phyloP scores from a whole-genome alignment of 306 rosid species.

The Ormosia emarginata region DNA sequence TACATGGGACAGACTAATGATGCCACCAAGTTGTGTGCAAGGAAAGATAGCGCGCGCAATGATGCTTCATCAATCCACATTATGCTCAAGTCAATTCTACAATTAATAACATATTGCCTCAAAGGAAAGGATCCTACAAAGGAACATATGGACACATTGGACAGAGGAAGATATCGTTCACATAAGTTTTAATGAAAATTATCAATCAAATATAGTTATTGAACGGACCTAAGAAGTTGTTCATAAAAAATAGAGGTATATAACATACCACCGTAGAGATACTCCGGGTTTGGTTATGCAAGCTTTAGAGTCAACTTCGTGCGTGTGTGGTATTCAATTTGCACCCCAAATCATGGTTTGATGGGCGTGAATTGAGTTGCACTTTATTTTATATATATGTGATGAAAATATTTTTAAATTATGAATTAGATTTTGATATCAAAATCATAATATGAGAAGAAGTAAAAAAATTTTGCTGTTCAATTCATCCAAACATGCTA shows the following conservation, averaged over 20 bases:
- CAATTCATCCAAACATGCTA: too few species aligned
- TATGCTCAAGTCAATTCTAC: background rate
- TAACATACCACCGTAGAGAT: too few species aligned
- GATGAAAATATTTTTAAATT: too few species aligned
- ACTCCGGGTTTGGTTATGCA: too few species aligned
- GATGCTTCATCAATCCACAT: background rate
- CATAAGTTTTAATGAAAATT: background rate
- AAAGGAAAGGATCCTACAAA: background rate
- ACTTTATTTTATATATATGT: too few species aligned
- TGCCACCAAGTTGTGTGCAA: background rate
- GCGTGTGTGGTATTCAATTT: too few species aligned
- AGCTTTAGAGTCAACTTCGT: background rate
- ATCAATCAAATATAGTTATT: background rate
- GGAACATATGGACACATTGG: background rate
- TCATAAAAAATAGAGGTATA: background rate
- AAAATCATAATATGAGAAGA: too few species aligned
- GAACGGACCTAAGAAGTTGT: background rate
- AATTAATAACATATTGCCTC: background rate
- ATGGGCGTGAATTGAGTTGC: too few species aligned
- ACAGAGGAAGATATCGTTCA: background rate
- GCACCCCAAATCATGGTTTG: too few species aligned
- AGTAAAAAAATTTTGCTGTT: too few species aligned
- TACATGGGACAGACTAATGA: background rate
- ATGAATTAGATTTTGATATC: too few species aligned
- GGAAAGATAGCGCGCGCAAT: background rate